Evolutionary conservation across 225 moss, liverwort and hornwort species (phyloP), one percentile per base, ranked within the genome.

Genomic region (Pseudisothecium myosuroides): DNA sequence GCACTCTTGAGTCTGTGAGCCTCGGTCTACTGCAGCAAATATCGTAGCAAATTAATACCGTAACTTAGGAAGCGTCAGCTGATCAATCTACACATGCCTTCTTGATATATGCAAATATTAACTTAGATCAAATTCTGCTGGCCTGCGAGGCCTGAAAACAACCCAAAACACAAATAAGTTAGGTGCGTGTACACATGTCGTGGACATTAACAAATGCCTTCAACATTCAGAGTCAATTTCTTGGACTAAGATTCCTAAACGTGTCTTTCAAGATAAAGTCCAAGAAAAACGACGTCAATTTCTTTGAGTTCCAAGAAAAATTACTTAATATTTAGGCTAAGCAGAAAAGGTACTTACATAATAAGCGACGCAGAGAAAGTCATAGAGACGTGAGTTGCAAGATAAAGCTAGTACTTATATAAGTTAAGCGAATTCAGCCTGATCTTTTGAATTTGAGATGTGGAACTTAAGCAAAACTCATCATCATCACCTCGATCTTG

Each of bases 91-190:
- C 93, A 94, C 82, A 95, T 94, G 67, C 92, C 93, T 89, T 94
- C 94, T 88, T 96, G n/a, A n/a, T n/a, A n/a, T 21, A 45, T 0
- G 45, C 90, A 86, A 93, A 93, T 43, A 88, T 92, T 27, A 52
- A 14, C 55, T 56, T n/a, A 94, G 94, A 65, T 94, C 93, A 80
- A 96, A 93, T 82, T 95, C 93, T 66, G 27, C 94, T 91, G 93
- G 93, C 71, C 90, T 93, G 80, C 92, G 91, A 84, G 94, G 94
- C 87, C 94, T 94, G 56, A 94, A 96, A 47, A 95, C 72, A 82
- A 69, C 26, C 37, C 80, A 85, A 23, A n/a, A 67, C 76, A 74
- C 60, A 62, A 75, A 49, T 50, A 52, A 31, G 14, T 17, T 13
- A 56, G 29, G 29, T 83, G 71, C 31, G 45, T 61, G 68, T 52